These are phyloP conservation scores for Phyllostachys edulis DNA, from an alignment of 176 grass and related monocot species.

Conservation along the genomic window DNA sequence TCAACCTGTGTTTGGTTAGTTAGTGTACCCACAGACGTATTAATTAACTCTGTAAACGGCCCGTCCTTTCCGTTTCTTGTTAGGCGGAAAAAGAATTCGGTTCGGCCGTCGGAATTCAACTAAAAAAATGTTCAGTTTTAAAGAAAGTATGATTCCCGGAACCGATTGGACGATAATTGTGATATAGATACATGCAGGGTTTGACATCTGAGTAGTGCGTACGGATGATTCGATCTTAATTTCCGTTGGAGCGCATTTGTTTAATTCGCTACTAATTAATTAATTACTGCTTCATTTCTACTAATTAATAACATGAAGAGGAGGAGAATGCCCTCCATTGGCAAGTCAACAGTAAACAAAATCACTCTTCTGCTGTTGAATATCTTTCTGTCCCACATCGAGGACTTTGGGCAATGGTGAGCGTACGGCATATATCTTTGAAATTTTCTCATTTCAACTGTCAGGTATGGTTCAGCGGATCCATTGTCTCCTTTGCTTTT, in stretches of 20 bases:
- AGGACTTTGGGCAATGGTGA: neutral
- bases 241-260: neutral
- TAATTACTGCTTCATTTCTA: neutral
- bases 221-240: neutral
- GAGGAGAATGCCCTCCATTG: neutral
- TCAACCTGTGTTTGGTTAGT: neutral
- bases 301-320: neutral
- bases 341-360: conserved; percentile 9
- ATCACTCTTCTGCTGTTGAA: conserved; percentile 12
- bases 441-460: neutral
- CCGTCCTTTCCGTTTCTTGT: neutral
- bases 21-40: neutral
- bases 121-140: neutral
- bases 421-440: neutral
- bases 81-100: neutral
- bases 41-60: neutral
- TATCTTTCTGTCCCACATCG: neutral
- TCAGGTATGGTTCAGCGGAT: too few species aligned
- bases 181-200: neutral
- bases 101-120: neutral
- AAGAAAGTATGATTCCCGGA: conserved; percentile 26
- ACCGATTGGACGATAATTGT: neutral
- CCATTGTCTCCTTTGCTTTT: too few species aligned
- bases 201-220: conserved; percentile 26
- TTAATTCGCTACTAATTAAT: too few species aligned